Conservation (phyloP, 2,329 filamentous ascomycete genomes). For the Neofusicoccum kwambonambiense region DNA sequence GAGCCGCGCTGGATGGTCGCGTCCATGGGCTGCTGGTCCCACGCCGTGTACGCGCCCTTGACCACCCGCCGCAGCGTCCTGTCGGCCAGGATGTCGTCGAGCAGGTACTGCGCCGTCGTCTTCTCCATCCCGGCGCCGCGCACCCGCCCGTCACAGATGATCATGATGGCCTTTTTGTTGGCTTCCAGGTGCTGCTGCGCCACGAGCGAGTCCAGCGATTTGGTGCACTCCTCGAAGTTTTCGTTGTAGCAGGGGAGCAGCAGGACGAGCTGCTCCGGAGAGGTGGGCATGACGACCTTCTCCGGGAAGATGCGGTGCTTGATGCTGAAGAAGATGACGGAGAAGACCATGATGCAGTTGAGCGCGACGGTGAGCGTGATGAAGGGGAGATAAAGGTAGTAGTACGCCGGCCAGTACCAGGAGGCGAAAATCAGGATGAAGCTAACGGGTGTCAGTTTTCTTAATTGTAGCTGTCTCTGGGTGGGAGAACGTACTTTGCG, state of each 20-base stretch:
- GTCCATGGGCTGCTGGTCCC: conserved; percentile 39
- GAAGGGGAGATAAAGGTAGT: conserved; percentile 46
- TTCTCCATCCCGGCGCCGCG: conserved; percentile 50
- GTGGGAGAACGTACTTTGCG: conserved; percentile 14
- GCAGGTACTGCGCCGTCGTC: conserved; percentile 49
- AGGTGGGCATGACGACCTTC: conserved; percentile 6
- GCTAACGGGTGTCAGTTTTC: neutral
- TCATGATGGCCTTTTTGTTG: conserved; percentile 47
- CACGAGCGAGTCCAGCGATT: conserved; percentile 49
- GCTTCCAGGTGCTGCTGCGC: conserved; percentile 44
- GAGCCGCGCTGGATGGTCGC: conserved; percentile 39
- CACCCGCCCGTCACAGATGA: conserved; percentile 51
- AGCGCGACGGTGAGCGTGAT: conserved; percentile 32
- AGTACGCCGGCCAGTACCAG: conserved; percentile 29
- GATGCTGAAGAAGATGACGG: conserved; percentile 32
- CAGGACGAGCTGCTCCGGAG: conserved; percentile 48
- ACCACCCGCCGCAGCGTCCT: conserved; percentile 33
- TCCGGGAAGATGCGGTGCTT: conserved; percentile 34
- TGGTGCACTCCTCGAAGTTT: conserved; percentile 44
- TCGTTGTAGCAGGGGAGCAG: conserved; percentile 54
- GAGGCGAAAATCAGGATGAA: conserved; percentile 21
- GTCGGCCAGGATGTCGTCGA: conserved; percentile 45
- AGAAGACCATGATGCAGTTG: conserved; percentile 48
- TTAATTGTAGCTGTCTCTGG: too few relatives aligned
- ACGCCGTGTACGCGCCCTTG: conserved; percentile 40